Conservation (phyloP, 352 stramenopile genomes). For the Globisporangium alternatum region DNA sequence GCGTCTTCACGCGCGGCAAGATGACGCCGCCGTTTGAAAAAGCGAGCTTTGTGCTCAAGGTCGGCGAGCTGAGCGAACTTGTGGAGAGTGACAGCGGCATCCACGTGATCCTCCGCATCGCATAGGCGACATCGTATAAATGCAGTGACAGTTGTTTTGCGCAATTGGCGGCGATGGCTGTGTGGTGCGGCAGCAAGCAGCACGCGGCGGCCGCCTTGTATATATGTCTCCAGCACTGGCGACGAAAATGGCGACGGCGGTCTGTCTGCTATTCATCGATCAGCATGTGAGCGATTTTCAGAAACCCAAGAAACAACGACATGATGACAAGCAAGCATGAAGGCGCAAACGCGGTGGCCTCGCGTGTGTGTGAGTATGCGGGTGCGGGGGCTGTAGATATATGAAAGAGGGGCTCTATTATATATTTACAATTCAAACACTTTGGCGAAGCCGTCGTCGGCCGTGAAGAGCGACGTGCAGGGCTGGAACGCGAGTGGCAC, state of each 20-base stretch:
- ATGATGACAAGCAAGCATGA: not conserved
- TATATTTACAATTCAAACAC: constrained; percentile 72
- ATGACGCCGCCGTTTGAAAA: constrained; percentile 93
- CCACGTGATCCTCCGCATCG: constrained; percentile 95
- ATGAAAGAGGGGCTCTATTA: constrained; percentile 29
- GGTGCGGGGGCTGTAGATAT: constrained; percentile 11
- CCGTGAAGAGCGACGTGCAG: constrained; percentile 56
- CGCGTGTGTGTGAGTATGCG: not conserved
- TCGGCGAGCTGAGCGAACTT: constrained; percentile 93
- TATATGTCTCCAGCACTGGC: not conserved
- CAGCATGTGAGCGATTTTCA: not conserved
- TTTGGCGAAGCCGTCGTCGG: constrained; percentile 57
- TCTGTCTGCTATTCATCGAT: not conserved
- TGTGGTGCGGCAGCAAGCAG: not conserved
- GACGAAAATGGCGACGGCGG: not conserved
- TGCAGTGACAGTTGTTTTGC: constrained; percentile 8
- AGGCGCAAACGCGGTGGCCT: not conserved
- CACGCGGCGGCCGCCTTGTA: not conserved
- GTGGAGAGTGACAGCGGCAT: constrained; percentile 95
- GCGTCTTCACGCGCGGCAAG: constrained; percentile 85
- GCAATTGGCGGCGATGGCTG: not conserved
- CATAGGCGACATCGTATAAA: constrained; percentile 28
- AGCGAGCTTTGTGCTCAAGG: constrained; percentile 88
- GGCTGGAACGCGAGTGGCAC: constrained; percentile 71
- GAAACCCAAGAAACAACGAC: constrained; percentile 4